Evolutionary conservation across 768 basidiomycete species (phyloP).

Genomic region (Russula sp.): DNA sequence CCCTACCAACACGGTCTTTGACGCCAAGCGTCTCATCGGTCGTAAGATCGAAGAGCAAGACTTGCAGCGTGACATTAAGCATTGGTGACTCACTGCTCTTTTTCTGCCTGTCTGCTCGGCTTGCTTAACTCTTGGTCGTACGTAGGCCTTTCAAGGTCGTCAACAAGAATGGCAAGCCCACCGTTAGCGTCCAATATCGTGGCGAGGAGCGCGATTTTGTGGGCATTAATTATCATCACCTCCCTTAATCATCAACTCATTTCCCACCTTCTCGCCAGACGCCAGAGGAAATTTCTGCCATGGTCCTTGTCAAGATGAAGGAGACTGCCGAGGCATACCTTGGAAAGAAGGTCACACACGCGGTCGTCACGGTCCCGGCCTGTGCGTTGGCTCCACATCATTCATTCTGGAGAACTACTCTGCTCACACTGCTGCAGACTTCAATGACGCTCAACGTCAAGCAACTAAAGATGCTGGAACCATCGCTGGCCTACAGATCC

Average conservation of each 20-base stretch:
- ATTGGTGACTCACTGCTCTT: conserved; percentile 41
- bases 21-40: conserved; percentile 93
- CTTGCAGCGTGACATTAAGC: conserved; percentile 75
- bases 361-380: conserved; percentile 96
- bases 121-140: not conserved
- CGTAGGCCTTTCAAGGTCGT: conserved; percentile 64
- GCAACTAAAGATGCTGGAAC: conserved; percentile 97
- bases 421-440: conserved; percentile 44
- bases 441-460: conserved; percentile 99
- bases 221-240: conserved; percentile 28
- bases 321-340: conserved; percentile 98
- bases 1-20: conserved; percentile 91
- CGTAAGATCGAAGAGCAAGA: conserved; percentile 77
- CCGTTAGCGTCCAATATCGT: conserved; percentile 71
- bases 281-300: conserved; percentile 91
- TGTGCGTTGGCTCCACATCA: conserved; percentile 40
- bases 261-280: conserved; percentile 41
- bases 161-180: conserved; percentile 76
- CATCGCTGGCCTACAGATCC: conserved; percentile 89
- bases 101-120: not conserved
- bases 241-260: not conserved
- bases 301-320: conserved; percentile 97
- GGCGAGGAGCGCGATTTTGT: conserved; percentile 79
- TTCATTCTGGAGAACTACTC: not conserved
- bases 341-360: conserved; percentile 92